Percentiles rank a stretch among this genome's conserved stretches.
phyloP scores from a whole-genome alignment of 306 rosid genomes.

The Pyrus bretschneideri region DNA sequence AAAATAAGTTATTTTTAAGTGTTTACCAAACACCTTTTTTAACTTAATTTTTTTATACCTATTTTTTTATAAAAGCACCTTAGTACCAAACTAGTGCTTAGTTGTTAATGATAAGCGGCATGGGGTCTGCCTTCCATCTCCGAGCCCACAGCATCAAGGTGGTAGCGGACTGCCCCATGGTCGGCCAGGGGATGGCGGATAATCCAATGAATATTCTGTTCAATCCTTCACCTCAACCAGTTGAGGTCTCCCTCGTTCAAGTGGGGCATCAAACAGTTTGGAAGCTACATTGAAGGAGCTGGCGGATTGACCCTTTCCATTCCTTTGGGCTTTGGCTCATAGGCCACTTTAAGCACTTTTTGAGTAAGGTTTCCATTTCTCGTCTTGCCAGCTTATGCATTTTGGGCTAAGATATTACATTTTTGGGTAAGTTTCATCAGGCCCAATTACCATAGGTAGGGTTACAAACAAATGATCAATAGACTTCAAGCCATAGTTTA shows the following conservation, averaged over 20 bases:
- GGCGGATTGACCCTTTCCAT: constrained; percentile 43
- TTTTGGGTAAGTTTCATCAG: not conserved
- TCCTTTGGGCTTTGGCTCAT: constrained; percentile 36
- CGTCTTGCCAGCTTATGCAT: not conserved
- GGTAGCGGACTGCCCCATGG: constrained; percentile 50
- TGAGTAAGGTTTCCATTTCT: constrained; percentile 41
- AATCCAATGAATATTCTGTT: constrained; percentile 53
- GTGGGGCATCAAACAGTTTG: constrained; percentile 51
- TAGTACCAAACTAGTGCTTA: constrained; percentile 1
- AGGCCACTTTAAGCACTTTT: constrained; percentile 17
- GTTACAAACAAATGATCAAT: too few species aligned
- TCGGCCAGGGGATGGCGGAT: constrained; percentile 77
- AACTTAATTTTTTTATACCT: too few species aligned
- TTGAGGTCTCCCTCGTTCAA: constrained; percentile 58
- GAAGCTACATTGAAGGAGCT: constrained; percentile 49
- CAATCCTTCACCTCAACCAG: constrained; percentile 67
- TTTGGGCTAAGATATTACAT: not conserved
- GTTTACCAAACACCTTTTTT: too few species aligned
- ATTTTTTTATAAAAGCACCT: too few species aligned
- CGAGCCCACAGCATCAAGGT: constrained; percentile 41
- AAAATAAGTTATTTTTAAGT: too few species aligned
- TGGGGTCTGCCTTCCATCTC: constrained; percentile 67
- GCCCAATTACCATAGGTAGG: not conserved
- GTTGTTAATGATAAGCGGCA: constrained; percentile 57
- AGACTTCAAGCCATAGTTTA: too few species aligned